phyloP scores from a whole-genome alignment of 108 stramenopile genomes.

The Asterionellopsis glacialis region DNA sequence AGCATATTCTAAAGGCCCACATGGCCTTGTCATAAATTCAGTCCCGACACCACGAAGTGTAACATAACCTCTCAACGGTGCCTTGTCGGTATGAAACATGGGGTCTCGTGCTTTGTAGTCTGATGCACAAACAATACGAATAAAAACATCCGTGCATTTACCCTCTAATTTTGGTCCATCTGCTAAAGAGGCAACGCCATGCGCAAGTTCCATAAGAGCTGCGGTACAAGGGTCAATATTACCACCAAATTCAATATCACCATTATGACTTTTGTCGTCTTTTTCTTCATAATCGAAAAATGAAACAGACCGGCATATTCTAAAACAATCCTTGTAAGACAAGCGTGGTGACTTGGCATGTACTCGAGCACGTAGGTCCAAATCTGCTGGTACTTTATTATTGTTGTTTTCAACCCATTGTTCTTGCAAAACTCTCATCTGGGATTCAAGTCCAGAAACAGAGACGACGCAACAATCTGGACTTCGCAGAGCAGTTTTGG shows the following conservation, averaged over 20 bases:
- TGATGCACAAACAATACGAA: conserved; percentile 47
- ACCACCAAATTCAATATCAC: neutral
- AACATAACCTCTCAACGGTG: conserved; percentile 51
- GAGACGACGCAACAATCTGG: conserved; percentile 37
- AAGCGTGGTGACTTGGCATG: neutral
- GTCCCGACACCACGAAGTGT: conserved; percentile 53
- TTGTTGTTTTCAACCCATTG: conserved; percentile 13
- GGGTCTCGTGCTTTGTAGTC: conserved; percentile 45
- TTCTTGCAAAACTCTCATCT: conserved; percentile 22
- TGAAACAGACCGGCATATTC: conserved; percentile 19
- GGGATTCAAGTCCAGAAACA: conserved; percentile 19
- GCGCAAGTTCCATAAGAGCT: conserved; percentile 31
- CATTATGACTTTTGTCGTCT: neutral
- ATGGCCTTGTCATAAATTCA: conserved; percentile 37
- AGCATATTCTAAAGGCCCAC: conserved; percentile 47
- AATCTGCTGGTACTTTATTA: conserved; percentile 25
- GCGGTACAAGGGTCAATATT: conserved; percentile 19
- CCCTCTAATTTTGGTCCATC: conserved; percentile 21
- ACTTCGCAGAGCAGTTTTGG: conserved; percentile 28
- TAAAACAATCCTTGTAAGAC: conserved; percentile 25
- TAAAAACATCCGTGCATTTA: conserved; percentile 29
- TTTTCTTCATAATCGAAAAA: neutral
- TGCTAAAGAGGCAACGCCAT: conserved; percentile 28
- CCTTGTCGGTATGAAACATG: conserved; percentile 60
- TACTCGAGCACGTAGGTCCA: conserved; percentile 39